Evolutionary conservation across 768 basidiomycete genomes (phyloP).

Genomic region (Xerocomus brunneocitrinus): DNA sequence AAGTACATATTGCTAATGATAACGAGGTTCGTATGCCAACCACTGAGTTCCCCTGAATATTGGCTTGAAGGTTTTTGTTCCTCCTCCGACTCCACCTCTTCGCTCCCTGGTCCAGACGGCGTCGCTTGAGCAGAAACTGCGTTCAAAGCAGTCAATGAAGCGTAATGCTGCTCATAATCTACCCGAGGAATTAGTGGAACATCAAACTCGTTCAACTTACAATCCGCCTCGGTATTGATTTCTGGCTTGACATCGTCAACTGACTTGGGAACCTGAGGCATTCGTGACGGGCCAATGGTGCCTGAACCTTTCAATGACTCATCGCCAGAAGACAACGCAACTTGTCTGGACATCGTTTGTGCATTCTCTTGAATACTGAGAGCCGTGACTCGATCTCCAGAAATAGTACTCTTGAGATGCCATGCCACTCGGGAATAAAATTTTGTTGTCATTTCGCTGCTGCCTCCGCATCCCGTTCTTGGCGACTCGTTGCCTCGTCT

Average conservation of each 20-base stretch:
- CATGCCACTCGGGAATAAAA: constrained; percentile 70
- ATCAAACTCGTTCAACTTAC: constrained; percentile 37
- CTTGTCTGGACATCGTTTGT: constrained; percentile 40
- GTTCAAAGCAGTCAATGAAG: constrained; percentile 63
- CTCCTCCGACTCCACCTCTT: constrained; percentile 65
- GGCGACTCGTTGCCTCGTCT: constrained; percentile 67
- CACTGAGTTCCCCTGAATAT: constrained; percentile 65
- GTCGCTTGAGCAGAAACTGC: constrained; percentile 58
- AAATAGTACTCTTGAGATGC: constrained; percentile 95
- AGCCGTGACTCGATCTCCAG: constrained; percentile 78
- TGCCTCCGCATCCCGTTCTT: constrained; percentile 75
- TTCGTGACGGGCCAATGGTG: constrained; percentile 39
- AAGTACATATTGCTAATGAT: too few species aligned
- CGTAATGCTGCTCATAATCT: constrained; percentile 85
- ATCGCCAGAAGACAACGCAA: constrained; percentile 51
- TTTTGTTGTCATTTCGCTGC: constrained; percentile 89
- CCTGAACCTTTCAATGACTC: constrained; percentile 70
- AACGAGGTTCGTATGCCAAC: constrained; percentile 14
- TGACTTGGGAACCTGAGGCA: constrained; percentile 26
- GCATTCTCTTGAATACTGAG: constrained; percentile 73
- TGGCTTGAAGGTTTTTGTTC: constrained; percentile 64
- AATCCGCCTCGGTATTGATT: constrained; percentile 57
- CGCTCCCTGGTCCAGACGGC: constrained; percentile 50
- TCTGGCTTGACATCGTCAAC: constrained; percentile 41
- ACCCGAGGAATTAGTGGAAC: background rate